Conservation (phyloP, 2,329 filamentous ascomycete genomes). For the Verticillium albo-atrum region DNA sequence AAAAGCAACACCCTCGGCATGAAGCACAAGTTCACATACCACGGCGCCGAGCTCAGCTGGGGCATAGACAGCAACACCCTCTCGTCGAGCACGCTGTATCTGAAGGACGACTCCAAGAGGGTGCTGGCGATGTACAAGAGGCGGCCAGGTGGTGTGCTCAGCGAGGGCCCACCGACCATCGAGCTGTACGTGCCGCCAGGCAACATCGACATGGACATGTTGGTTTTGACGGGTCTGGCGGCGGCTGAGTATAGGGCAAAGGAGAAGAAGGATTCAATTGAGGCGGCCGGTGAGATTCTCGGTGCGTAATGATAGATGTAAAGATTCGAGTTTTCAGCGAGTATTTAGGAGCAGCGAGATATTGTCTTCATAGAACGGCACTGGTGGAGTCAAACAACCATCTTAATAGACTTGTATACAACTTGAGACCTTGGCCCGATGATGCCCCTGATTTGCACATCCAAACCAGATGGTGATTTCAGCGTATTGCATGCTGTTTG, state of each 20-base stretch:
- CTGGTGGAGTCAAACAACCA: too few species aligned
- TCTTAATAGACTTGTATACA: too few species aligned
- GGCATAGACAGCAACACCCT: background rate
- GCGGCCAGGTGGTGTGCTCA: background rate
- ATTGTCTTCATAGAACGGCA: too few species aligned
- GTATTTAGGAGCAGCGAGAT: too few species aligned
- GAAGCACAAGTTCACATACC: background rate
- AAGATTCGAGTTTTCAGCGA: too few species aligned
- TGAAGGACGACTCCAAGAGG: background rate
- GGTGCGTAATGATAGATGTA: background rate
- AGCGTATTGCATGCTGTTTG: too few species aligned
- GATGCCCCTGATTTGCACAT: too few species aligned
- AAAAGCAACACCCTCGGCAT: background rate
- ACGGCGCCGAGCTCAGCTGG: background rate
- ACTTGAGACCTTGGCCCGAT: too few species aligned
- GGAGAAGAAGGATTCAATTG: background rate
- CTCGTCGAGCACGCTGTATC: slow-evolving; percentile 1
- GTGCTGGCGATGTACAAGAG: background rate
- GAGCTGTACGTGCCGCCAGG: slow-evolving; percentile 4
- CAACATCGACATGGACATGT: slow-evolving; percentile 3
- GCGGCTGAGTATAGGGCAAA: background rate
- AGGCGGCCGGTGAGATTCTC: background rate
- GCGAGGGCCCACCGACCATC: background rate
- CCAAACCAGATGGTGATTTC: too few species aligned
- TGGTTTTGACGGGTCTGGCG: slow-evolving; percentile 2